These are phyloP conservation scores for Torulaspora maleeae DNA, from an alignment of 805 yeast genomes.

Conservation along the genomic window DNA sequence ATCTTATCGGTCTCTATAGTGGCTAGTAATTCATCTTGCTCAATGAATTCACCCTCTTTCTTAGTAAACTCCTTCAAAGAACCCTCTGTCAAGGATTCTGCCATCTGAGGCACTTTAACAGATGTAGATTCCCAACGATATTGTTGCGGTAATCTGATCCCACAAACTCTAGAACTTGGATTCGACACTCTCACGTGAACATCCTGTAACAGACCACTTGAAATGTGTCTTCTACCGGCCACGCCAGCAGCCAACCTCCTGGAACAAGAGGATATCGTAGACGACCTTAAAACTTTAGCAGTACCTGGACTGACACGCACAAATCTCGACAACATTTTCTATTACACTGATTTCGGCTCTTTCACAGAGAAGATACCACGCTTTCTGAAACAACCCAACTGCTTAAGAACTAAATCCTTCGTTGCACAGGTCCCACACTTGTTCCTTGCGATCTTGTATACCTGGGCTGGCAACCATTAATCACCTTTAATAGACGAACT, in stretches of 20 bases:
- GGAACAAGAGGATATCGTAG: conserved; percentile 7
- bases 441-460: no score
- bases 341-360: background rate
- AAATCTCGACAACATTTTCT: conserved; percentile 12
- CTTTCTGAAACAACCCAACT: no score
- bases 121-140: conserved; percentile 39
- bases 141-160: conserved; percentile 8
- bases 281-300: conserved; percentile 9
- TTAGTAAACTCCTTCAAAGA: conserved; percentile 68
- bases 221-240: conserved; percentile 14
- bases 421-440: no score
- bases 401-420: no score
- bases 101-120: conserved; percentile 97
- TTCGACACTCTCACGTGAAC: conserved; percentile 1
- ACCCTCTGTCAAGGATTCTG: conserved; percentile 97
- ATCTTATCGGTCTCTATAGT: conserved; percentile 98
- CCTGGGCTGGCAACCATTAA: background rate
- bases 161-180: conserved; percentile 14
- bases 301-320: conserved; percentile 7
- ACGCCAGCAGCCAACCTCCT: conserved; percentile 6
- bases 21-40: conserved; percentile 84
- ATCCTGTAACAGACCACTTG: conserved; percentile 11
- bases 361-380: no score
- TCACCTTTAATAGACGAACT: background rate
- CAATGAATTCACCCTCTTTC: conserved; percentile 82